phyloP scores from a whole-genome alignment of 495 filamentous ascomycete species.

The Talaromyces thailandensis region DNA sequence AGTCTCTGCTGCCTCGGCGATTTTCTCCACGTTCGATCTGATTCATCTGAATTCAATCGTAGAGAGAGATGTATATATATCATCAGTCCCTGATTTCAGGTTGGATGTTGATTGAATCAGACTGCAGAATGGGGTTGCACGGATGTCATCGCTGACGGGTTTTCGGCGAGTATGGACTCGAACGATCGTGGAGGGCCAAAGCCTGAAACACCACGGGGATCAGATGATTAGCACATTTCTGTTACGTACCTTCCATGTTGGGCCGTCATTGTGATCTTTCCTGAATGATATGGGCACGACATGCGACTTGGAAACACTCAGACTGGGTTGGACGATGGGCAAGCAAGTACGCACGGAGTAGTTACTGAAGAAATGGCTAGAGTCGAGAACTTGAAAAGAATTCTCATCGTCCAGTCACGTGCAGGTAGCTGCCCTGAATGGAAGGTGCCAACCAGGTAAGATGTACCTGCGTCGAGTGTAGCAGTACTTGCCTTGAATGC shows the following conservation, averaged over 20 bases:
- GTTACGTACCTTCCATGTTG: background rate
- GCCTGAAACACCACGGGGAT: background rate
- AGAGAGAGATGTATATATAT: background rate
- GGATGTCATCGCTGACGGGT: background rate
- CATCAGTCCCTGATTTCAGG: background rate
- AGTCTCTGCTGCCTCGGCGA: background rate
- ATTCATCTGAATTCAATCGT: no score
- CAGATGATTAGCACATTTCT: background rate
- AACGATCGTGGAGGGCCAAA: background rate
- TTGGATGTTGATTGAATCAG: background rate
- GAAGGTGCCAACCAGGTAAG: background rate
- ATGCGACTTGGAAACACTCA: background rate
- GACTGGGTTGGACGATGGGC: background rate
- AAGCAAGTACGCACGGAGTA: no score
- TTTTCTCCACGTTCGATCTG: background rate
- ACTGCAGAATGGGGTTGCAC: background rate
- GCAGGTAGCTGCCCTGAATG: background rate
- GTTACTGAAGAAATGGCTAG: background rate
- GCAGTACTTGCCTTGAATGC: background rate
- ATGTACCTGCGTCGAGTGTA: background rate
- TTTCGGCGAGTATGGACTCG: background rate
- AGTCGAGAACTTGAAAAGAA: background rate
- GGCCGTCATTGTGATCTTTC: background rate
- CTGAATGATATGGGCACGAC: background rate
- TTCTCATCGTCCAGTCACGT: background rate